These are phyloP conservation scores for Chlamydomonas reinhardtii DNA, from an alignment of 163 green algal genomes.

Conservation along the genomic window DNA sequence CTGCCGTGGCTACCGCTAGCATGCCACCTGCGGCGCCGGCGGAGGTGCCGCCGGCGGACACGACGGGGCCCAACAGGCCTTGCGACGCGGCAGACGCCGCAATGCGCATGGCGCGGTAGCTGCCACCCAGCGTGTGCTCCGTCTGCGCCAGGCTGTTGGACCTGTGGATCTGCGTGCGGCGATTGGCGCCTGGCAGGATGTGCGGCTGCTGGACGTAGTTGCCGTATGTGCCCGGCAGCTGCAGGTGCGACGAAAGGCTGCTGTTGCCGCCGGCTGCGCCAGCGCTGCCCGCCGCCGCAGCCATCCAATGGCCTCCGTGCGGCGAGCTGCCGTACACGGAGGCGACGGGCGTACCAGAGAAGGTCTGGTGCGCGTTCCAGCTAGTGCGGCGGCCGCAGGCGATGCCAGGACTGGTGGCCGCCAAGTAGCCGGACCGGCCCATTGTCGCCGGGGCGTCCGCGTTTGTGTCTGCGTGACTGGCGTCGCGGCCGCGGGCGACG, in stretches of 20 bases:
- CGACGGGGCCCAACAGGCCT: constrained; percentile 1
- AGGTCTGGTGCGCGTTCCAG: constrained; percentile 1
- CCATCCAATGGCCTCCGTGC: no score
- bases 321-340: constrained; percentile 24
- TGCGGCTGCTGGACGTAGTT: background rate
- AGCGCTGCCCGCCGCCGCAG: background rate
- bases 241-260: background rate
- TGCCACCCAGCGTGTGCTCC: constrained; percentile 10
- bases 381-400: background rate
- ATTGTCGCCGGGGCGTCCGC: no score
- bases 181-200: background rate
- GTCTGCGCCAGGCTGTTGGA: constrained; percentile 38
- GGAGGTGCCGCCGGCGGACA: background rate
- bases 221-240: no score
- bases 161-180: constrained; percentile 10
- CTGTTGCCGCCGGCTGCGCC: background rate
- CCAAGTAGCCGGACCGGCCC: no score
- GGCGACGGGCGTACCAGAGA: background rate
- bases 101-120: constrained; percentile 41
- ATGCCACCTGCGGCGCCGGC: no score
- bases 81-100: constrained; percentile 31
- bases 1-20: background rate
- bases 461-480: background rate
- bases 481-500: background rate
- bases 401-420: no score